Evolutionary conservation across 306 rosid species (phyloP).

Genomic region (Ochetophila trinervis): DNA sequence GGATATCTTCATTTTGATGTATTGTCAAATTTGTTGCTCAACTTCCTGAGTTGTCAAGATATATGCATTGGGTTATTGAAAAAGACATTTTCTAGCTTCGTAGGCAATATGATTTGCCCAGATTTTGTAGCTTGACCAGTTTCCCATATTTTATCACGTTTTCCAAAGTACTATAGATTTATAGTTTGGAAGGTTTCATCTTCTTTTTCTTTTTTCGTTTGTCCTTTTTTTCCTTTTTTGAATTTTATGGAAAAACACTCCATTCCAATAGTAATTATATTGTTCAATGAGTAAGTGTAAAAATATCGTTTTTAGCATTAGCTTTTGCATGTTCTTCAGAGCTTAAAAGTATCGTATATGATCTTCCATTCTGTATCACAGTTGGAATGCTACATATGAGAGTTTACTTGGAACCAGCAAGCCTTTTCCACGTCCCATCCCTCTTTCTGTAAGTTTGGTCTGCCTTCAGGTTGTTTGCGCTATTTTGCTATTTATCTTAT

Average conservation of each 20-base stretch:
- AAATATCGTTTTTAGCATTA: too few species aligned
- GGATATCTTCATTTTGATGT: too few species aligned
- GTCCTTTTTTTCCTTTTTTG: too few species aligned
- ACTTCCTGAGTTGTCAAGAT: neutral
- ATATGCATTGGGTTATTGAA: neutral
- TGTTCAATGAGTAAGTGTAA: too few species aligned
- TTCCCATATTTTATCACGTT: neutral
- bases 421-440: constrained; percentile 58
- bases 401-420: constrained; percentile 60
- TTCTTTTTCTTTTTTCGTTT: too few species aligned
- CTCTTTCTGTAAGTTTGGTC: constrained; percentile 64
- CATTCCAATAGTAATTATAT: neutral
- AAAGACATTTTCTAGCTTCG: neutral
- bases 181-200: too few species aligned
- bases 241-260: neutral
- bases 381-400: constrained; percentile 77
- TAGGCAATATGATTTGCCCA: neutral
- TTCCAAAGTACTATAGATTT: neutral
- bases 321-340: too few species aligned
- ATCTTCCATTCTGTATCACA: constrained; percentile 25
- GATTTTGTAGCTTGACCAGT: neutral
- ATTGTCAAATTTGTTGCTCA: too few species aligned
- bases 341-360: neutral
- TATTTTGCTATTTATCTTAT: neutral
- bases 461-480: neutral